Conservation (phyloP, 768 basidiomycete species). For the Kwoniella dendrophila region DNA sequence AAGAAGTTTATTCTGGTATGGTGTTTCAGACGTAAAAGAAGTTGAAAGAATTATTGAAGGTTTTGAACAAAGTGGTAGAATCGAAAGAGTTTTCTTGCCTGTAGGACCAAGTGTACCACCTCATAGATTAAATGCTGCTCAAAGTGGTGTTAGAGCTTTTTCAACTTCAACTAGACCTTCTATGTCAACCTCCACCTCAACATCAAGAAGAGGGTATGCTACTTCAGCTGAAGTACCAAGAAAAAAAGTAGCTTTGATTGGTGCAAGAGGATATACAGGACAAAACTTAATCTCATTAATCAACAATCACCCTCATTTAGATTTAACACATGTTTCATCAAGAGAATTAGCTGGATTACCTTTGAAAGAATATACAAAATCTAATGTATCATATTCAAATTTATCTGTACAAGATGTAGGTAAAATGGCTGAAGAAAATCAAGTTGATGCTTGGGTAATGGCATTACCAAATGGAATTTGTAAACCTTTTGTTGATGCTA, state of each 20-base stretch:
- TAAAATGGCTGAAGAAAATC: slow-evolving; percentile 81
- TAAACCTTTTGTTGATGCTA: slow-evolving; percentile 94
- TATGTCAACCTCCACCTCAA: slow-evolving; percentile 54
- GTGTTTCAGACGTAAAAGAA: slow-evolving; percentile 84
- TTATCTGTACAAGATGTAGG: slow-evolving; percentile 77
- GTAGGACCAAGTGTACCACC: slow-evolving; percentile 59
- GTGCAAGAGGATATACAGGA: slow-evolving; percentile 94
- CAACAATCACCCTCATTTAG: slow-evolving; percentile 81
- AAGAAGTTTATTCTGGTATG: slow-evolving; percentile 96
- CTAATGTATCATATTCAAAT: slow-evolving; percentile 73
- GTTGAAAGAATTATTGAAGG: slow-evolving; percentile 79
- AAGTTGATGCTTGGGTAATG: slow-evolving; percentile 98
- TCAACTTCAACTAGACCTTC: slow-evolving; percentile 55
- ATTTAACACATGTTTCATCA: slow-evolving; percentile 93
- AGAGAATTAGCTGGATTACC: slow-evolving; percentile 84
- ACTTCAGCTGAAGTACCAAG: slow-evolving; percentile 66
- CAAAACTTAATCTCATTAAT: slow-evolving; percentile 86
- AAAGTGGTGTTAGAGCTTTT: slow-evolving; percentile 59
- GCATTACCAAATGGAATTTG: slow-evolving; percentile 96
- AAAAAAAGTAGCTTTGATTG: slow-evolving; percentile 93
- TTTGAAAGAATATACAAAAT: slow-evolving; percentile 79
- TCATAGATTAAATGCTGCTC: slow-evolving; percentile 59
- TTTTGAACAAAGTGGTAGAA: slow-evolving; percentile 68
- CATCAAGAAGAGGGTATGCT: slow-evolving; percentile 72
- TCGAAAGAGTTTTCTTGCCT: slow-evolving; percentile 86